phyloP scores from a whole-genome alignment of 2,329 filamentous ascomycete genomes.

The Ophiostoma himal-ulmi region DNA sequence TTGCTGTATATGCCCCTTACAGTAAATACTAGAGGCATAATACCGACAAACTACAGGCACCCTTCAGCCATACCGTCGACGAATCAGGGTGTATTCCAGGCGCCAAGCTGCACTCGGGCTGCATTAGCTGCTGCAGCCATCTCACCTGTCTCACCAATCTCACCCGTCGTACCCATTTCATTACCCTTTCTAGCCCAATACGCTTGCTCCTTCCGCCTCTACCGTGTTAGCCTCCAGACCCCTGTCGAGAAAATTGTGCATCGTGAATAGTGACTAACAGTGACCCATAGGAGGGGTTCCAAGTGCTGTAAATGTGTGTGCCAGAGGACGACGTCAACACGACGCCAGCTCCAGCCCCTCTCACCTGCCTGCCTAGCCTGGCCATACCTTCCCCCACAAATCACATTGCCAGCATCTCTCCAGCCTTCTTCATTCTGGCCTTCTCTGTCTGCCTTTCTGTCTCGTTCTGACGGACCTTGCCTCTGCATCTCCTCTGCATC shows the following conservation, averaged over 20 bases:
- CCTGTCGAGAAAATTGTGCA: not conserved
- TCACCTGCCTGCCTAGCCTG: not conserved
- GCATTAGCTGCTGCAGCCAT: constrained; percentile 2
- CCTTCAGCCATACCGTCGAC: not conserved
- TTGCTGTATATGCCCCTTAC: not conserved
- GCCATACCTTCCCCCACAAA: not conserved
- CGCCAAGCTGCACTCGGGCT: not conserved
- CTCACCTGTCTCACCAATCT: not conserved
- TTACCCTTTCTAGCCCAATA: not conserved
- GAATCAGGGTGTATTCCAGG: not conserved
- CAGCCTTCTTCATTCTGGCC: constrained; percentile 8
- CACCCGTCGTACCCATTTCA: too few relatives aligned
- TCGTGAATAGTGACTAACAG: not conserved
- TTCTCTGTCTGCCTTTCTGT: not conserved
- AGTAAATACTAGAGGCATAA: not conserved
- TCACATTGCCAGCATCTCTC: not conserved
- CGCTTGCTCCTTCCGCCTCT: not conserved
- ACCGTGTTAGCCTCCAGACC: not conserved
- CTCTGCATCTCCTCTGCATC: not conserved
- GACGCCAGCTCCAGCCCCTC: not conserved
- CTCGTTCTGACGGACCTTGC: not conserved
- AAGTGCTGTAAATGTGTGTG: not conserved
- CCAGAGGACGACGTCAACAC: not conserved
- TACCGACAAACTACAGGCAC: not conserved
- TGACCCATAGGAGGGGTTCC: not conserved